Conservation (phyloP, 2,329 filamentous ascomycete species). For the Phialophora tarda region DNA sequence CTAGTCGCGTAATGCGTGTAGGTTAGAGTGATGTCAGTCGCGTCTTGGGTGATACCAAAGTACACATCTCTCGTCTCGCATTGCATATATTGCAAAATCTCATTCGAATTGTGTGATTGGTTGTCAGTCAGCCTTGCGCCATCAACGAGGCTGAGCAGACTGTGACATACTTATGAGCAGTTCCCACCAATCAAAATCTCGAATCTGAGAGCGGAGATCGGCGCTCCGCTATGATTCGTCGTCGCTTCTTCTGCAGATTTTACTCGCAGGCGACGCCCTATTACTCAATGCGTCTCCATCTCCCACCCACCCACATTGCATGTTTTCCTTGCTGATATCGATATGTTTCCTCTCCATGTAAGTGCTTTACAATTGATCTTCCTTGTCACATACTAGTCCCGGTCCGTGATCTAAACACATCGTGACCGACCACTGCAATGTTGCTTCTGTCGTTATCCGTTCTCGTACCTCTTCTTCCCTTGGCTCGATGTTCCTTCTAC, state of each 20-base stretch:
- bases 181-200: conserved; percentile 6
- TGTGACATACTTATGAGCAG: not conserved
- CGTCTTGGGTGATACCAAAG: not conserved
- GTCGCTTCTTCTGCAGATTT: not conserved
- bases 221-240: conserved; percentile 9
- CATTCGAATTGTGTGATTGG: no score
- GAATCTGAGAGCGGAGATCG: not conserved
- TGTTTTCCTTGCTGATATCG: not conserved
- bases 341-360: conserved; percentile 4
- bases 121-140: no score
- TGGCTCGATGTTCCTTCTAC: conserved; percentile 44
- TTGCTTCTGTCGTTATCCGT: conserved; percentile 13
- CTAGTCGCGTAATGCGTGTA: not conserved
- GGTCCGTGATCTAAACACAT: not conserved
- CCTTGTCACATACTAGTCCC: not conserved
- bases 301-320: not conserved
- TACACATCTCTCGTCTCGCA: no score
- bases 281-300: conserved; percentile 10
- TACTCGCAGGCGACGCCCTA: not conserved
- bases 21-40: not conserved
- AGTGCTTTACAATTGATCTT: not conserved
- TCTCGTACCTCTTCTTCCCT: conserved; percentile 26
- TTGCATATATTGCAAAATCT: no score
- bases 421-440: not conserved
- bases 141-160: no score